Evolutionary conservation across 495 filamentous ascomycete genomes (phyloP).

Genomic region (Cryomyces minteri): DNA sequence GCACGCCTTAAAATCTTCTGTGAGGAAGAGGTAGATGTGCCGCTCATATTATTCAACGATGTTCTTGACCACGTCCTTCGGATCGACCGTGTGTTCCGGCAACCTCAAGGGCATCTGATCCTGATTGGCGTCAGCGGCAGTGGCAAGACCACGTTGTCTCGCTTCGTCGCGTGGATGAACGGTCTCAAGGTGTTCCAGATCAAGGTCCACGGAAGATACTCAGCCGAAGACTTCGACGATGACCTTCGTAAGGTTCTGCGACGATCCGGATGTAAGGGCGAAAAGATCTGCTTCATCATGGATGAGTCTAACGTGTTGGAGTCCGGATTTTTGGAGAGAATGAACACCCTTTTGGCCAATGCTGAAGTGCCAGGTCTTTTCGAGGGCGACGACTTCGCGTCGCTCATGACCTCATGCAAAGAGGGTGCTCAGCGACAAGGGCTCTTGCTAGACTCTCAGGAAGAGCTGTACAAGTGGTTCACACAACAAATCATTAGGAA

Average conservation of each 20-base stretch:
- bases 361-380: slow-evolving; percentile 96
- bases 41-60: slow-evolving; percentile 93
- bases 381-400: slow-evolving; percentile 89
- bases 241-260: slow-evolving; percentile 87
- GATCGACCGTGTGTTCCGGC: slow-evolving; percentile 95
- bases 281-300: slow-evolving; percentile 99
- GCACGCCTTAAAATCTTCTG: slow-evolving; percentile 95
- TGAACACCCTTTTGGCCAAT: slow-evolving; percentile 97
- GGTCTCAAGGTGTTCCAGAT: slow-evolving; percentile 97
- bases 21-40: slow-evolving; percentile 97
- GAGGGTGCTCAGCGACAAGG: slow-evolving; percentile 96
- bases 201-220: slow-evolving; percentile 98
- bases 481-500: slow-evolving; percentile 99
- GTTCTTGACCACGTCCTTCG: slow-evolving; percentile 93
- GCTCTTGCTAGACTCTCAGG: slow-evolving; percentile 82
- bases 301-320: slow-evolving; percentile 97
- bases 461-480: slow-evolving; percentile 99
- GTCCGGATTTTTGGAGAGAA: slow-evolving; percentile 93
- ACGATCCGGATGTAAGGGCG: slow-evolving; percentile 87
- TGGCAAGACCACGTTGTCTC: slow-evolving; percentile 93
- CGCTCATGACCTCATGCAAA: slow-evolving; percentile 95
- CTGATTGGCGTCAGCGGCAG: slow-evolving; percentile 95
- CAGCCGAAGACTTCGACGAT: slow-evolving; percentile 95
- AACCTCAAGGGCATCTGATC: slow-evolving; percentile 95
- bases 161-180: slow-evolving; percentile 99